phyloP scores from a whole-genome alignment of 306 rosid species.

The Lotus japonicus region DNA sequence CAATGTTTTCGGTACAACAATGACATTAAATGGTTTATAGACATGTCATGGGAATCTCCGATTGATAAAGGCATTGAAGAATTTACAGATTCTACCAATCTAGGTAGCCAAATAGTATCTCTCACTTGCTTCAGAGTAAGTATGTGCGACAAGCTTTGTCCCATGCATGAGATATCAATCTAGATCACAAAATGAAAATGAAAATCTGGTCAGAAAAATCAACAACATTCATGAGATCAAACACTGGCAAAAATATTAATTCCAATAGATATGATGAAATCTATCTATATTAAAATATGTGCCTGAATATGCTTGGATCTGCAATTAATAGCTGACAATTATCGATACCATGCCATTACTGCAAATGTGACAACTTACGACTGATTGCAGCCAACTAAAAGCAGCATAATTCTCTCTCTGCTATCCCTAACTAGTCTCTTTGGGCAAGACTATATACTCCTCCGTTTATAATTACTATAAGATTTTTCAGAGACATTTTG shows the following conservation, averaged over 20 bases:
- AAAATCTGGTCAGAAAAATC: not conserved
- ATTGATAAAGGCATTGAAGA: slow-evolving; percentile 30
- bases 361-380: too few relatives aligned
- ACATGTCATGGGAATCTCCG: slow-evolving; percentile 11
- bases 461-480: too few relatives aligned
- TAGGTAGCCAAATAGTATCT: slow-evolving; percentile 54
- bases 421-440: too few relatives aligned
- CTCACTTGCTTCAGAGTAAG: slow-evolving; percentile 55
- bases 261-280: too few relatives aligned
- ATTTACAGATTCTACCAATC: slow-evolving; percentile 33
- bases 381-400: too few relatives aligned
- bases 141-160: slow-evolving; percentile 38
- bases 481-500: too few relatives aligned
- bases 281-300: not conserved
- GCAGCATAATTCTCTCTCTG: too few relatives aligned
- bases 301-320: too few relatives aligned
- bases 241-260: too few relatives aligned
- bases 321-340: too few relatives aligned
- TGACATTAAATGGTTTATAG: slow-evolving; percentile 34
- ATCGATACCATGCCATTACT: too few relatives aligned
- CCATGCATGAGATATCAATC: slow-evolving; percentile 61
- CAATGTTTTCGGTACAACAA: slow-evolving; percentile 39
- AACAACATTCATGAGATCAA: not conserved
- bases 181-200: not conserved
- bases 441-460: too few relatives aligned